Conservation (phyloP, 106 monocot species). For the Ottelia alismoides region DNA sequence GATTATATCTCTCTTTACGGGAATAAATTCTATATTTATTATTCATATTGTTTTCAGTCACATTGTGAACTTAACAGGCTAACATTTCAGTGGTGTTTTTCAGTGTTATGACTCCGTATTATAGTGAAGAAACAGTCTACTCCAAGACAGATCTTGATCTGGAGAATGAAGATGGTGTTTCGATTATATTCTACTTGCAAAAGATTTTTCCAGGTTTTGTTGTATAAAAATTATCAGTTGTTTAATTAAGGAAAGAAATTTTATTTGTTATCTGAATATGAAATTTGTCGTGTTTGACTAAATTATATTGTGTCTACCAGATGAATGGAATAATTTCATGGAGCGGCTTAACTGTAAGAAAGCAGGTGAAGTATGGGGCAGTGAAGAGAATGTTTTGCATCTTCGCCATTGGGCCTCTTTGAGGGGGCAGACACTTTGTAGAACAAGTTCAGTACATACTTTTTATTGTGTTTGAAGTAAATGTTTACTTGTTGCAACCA, state of each 20-base stretch:
- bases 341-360: conserved; percentile 86
- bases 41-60: too few relatives aligned
- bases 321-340: conserved; percentile 99
- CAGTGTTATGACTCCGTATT: conserved; percentile 99
- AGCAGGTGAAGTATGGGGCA: conserved; percentile 79
- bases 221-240: too few relatives aligned
- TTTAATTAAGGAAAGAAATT: too few relatives aligned
- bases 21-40: too few relatives aligned
- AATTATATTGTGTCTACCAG: conserved; percentile 20
- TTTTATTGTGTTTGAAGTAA: too few relatives aligned
- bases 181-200: conserved; percentile 94
- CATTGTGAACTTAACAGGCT: too few relatives aligned
- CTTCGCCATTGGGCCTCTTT: conserved; percentile 97
- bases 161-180: conserved; percentile 99
- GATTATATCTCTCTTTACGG: too few relatives aligned
- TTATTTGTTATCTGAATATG: too few relatives aligned
- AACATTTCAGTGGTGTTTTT: too few relatives aligned
- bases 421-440: conserved; percentile 89
- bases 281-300: not conserved
- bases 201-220: conserved; percentile 93
- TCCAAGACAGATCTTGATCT: conserved; percentile 93
- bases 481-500: too few relatives aligned
- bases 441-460: too few relatives aligned
- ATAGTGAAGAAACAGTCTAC: conserved; percentile 93
- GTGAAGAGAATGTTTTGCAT: conserved; percentile 96